Conservation (phyloP, 169 alveolate species). For the Plasmodium vivax region DNA sequence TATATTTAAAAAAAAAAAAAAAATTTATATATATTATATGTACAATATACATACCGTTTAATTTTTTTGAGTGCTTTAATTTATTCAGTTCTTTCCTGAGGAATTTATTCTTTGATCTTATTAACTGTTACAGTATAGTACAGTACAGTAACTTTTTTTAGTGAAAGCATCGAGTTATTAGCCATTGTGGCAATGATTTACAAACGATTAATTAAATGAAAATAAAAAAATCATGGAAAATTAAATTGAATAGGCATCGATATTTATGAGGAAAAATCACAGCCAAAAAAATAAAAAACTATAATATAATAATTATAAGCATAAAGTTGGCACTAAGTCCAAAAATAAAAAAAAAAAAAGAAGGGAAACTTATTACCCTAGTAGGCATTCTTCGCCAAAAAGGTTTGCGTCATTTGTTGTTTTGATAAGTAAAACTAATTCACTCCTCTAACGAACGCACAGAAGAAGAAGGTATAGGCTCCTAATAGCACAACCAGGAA, state of each 20-base stretch:
- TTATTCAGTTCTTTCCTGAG: neutral
- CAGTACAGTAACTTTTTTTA: neutral
- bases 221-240: neutral
- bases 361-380: neutral
- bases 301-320: neutral
- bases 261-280: neutral
- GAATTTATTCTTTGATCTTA: neutral
- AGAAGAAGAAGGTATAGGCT: neutral
- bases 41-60: neutral
- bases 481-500: neutral
- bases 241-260: neutral
- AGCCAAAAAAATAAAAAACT: neutral
- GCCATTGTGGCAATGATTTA: neutral
- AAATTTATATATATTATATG: too few relatives aligned
- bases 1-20: neutral
- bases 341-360: neutral
- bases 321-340: neutral
- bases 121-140: neutral
- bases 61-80: neutral
- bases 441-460: neutral
- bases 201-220: neutral
- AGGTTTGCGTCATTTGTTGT: neutral
- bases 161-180: neutral
- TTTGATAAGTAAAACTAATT: neutral
- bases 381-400: neutral